Evolutionary conservation across 1,284 basidiomycete species (phyloP).

Genomic region (Trichosporon ovoides): DNA sequence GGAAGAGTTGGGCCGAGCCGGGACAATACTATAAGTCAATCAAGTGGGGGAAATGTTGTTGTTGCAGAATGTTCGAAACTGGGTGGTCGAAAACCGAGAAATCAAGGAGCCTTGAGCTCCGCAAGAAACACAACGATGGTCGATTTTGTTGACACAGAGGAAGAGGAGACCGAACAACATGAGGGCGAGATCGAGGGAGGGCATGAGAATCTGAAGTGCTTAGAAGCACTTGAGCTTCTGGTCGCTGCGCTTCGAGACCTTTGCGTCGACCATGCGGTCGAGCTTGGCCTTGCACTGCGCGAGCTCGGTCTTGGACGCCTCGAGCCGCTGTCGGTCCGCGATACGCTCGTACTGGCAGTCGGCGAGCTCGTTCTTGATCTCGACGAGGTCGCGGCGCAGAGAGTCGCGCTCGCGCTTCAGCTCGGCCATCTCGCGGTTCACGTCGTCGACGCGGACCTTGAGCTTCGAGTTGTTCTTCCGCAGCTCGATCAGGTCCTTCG

Average conservation of each 20-base stretch:
- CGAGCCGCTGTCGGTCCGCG: constrained; percentile 34
- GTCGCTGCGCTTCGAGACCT: constrained; percentile 37
- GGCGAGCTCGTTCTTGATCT: constrained; percentile 25
- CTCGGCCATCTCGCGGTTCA: constrained; percentile 25
- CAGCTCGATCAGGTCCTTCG: constrained; percentile 24
- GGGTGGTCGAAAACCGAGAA: too few relatives aligned
- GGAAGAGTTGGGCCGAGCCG: background rate
- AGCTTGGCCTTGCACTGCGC: constrained; percentile 35
- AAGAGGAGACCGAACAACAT: too few relatives aligned
- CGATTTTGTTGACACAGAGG: too few relatives aligned
- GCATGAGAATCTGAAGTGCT: too few relatives aligned
- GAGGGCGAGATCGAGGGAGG: too few relatives aligned
- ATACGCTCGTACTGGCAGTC: constrained; percentile 35
- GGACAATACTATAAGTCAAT: background rate
- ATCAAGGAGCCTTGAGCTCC: too few relatives aligned
- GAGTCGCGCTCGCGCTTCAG: constrained; percentile 35
- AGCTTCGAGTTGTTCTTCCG: constrained; percentile 35
- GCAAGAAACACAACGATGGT: too few relatives aligned
- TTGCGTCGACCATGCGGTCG: constrained; percentile 40
- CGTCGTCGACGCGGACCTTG: constrained; percentile 33
- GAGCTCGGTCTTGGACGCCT: constrained; percentile 36
- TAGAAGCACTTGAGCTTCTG: constrained; percentile 38
- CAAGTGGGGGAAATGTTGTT: background rate
- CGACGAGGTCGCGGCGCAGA: constrained; percentile 22
- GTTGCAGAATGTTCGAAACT: background rate